These are phyloP conservation scores for Citrus cavaleriei DNA, from an alignment of 345 rosid species.

Conservation along the genomic window DNA sequence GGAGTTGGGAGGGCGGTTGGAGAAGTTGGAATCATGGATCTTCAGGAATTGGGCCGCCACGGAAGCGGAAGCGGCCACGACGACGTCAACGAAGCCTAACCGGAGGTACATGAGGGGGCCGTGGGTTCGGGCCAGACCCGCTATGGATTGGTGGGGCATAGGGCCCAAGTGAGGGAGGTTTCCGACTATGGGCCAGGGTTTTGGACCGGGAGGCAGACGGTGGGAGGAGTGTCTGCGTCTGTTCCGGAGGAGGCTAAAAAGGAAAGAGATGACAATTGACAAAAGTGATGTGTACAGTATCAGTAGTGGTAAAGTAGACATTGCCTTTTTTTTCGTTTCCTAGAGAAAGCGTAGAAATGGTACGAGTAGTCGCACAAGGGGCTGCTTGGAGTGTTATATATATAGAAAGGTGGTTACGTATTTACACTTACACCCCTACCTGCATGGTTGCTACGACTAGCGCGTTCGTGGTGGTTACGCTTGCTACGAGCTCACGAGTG, in stretches of 20 bases:
- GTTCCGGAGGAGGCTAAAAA: constrained; percentile 20
- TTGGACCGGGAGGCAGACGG: constrained; percentile 84
- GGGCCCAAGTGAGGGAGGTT: constrained; percentile 84
- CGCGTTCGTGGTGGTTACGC: no score
- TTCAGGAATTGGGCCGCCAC: constrained; percentile 82
- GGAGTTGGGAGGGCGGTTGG: constrained; percentile 84
- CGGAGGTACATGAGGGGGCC: constrained; percentile 85
- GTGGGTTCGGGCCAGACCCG: constrained; percentile 48
- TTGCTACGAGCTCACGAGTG: no score
- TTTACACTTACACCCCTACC: no score
- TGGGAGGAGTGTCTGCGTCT: not conserved
- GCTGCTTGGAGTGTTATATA: no score
- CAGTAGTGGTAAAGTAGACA: not conserved
- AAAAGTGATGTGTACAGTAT: constrained; percentile 6
- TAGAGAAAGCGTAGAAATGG: not conserved
- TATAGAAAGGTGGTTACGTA: no score
- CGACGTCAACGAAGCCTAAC: constrained; percentile 67
- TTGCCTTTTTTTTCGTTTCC: not conserved
- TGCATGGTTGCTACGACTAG: no score
- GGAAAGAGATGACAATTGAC: constrained; percentile 22
- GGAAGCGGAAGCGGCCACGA: constrained; percentile 82
- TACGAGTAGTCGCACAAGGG: no score
- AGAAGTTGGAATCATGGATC: constrained; percentile 73
- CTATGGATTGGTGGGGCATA: constrained; percentile 67
- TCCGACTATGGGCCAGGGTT: constrained; percentile 84